These are phyloP conservation scores for Ambrosiella beaveri DNA, from an alignment of 2,329 filamentous ascomycete genomes.

Conservation along the genomic window DNA sequence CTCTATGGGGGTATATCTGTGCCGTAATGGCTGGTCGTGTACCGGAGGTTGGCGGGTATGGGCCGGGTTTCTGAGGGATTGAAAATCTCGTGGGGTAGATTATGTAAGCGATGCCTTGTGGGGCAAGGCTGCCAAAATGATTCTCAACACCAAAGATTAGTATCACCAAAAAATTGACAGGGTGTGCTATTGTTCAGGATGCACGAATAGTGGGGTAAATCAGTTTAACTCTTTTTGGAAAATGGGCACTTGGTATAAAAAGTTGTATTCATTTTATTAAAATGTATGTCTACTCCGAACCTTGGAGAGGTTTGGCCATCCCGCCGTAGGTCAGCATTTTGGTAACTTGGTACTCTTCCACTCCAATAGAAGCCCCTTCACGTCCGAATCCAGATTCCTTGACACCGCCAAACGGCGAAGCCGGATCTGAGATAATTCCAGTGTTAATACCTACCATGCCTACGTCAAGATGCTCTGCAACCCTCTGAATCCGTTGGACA, in stretches of 20 bases:
- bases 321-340: slow-evolving; percentile 45
- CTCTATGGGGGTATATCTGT: background rate
- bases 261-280: background rate
- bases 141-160: background rate
- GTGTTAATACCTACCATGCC: slow-evolving; percentile 82
- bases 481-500: slow-evolving; percentile 39
- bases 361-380: slow-evolving; percentile 61
- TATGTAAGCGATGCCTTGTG: slow-evolving; percentile 11
- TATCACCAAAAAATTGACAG: background rate
- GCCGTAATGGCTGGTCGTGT: background rate
- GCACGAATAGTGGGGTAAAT: background rate
- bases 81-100: slow-evolving; percentile 11
- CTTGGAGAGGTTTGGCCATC: slow-evolving; percentile 38
- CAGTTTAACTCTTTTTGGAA: background rate
- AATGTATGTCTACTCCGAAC: background rate
- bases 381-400: slow-evolving; percentile 69
- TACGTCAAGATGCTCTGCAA: slow-evolving; percentile 57
- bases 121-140: background rate
- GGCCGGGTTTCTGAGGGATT: background rate
- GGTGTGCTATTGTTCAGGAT: background rate
- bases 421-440: slow-evolving; percentile 43
- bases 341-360: slow-evolving; percentile 57
- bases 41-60: background rate
- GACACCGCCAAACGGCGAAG: slow-evolving; percentile 56
- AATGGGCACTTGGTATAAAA: background rate